phyloP scores from a whole-genome alignment of 2,329 filamentous ascomycete genomes.

The Scytalidium lignicola region DNA sequence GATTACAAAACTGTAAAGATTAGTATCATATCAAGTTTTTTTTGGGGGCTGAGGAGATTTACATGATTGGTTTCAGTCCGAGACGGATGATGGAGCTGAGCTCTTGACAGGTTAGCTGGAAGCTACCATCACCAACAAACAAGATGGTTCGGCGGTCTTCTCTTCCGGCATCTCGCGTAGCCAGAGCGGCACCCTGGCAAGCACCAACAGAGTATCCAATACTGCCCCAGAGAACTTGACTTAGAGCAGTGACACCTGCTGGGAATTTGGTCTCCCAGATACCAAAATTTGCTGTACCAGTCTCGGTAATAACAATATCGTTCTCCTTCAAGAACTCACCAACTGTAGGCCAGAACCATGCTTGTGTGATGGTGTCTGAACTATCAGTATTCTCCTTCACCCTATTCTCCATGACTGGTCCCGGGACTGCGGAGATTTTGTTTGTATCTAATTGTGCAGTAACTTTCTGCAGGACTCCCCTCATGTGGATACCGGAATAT shows the following conservation, averaged over 20 bases:
- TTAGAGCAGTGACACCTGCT: constrained; percentile 69
- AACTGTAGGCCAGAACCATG: constrained; percentile 72
- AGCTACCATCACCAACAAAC: constrained; percentile 84
- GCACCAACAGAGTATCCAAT: constrained; percentile 62
- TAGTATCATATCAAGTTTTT: neutral
- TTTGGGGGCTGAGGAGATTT: constrained; percentile 28
- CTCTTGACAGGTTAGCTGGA: constrained; percentile 82
- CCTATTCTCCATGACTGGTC: constrained; percentile 50
- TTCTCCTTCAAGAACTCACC: constrained; percentile 65
- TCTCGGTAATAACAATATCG: constrained; percentile 82
- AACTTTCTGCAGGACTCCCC: constrained; percentile 69
- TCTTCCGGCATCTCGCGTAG: constrained; percentile 60
- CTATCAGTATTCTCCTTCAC: constrained; percentile 36
- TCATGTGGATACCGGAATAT: constrained; percentile 74
- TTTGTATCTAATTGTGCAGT: constrained; percentile 52
- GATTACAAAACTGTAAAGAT: constrained; percentile 60
- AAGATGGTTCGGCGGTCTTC: constrained; percentile 64
- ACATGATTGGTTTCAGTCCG: constrained; percentile 71
- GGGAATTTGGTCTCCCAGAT: constrained; percentile 84
- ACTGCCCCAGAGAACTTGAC: constrained; percentile 68
- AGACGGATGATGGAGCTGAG: constrained; percentile 78
- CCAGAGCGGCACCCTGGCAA: constrained; percentile 66
- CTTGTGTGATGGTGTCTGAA: constrained; percentile 54
- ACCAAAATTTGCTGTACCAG: constrained; percentile 82
- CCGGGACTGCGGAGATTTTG: constrained; percentile 50